Evolutionary conservation across 441 rosid genomes (phyloP), one percentile per base, ranked within the genome.

Genomic region (Raphanus hybrid): DNA sequence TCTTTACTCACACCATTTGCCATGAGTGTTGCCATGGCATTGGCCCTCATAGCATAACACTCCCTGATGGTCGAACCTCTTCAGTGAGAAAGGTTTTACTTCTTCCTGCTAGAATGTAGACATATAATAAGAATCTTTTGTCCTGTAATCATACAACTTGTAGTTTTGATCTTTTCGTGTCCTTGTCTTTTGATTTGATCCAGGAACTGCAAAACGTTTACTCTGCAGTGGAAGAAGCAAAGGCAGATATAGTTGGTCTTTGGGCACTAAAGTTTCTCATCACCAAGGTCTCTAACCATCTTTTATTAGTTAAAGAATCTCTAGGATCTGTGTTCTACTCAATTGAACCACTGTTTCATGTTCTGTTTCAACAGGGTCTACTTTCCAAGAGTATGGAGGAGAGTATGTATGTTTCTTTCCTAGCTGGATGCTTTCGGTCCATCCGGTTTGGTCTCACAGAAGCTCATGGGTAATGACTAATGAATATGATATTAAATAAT

Each of bases 21-120:
- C 99, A 96, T 76, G 99, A 96, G 75, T 93, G 98, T 85, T 90
- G 95, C 84, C 98, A 96, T 82, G 99, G 98, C 27, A 93, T 96
- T 78, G 98, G 99, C 32, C 97, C 99, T 18, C 99, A 92, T 84
- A 85, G 89, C 64, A 93, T 96, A 65, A 89, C 81, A 58, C 99
- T 93, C 75, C 99, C 99, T 41, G 83, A 85, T 86, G 99, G 99
- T 55, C 86, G 86, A 75, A 77, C 81, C 64, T 95, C 97, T 67
- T 93, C 97, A 4, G 97, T 95, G 79, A 89, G 98, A 88, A 79
- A 88, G 94, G 99, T 95, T 39, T 70, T 87, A 34, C 62, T 41
- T 84, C 62, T 32, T 78, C 41, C 5, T 29, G 5, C 34, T 3
- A 29, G 34, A 29, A 29, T 29, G 34, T 5, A 29, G 34, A 29